Base-by-base conservation (phyloP, 2,329 filamentous ascomycete genomes). In the Diaporthe sp. region DNA sequence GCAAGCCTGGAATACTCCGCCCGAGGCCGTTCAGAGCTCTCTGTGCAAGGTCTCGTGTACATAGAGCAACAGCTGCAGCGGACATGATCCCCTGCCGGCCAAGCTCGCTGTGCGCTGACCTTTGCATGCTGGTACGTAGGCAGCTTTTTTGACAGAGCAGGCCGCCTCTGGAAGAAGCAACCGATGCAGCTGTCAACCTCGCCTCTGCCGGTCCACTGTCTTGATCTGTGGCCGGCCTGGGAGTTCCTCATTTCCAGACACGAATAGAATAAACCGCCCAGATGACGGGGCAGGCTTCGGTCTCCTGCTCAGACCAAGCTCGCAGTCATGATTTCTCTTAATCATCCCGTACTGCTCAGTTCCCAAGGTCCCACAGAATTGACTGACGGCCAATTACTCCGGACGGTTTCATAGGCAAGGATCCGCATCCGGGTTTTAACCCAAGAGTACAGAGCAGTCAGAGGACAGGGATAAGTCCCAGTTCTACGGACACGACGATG, bases 401-500 rank as follows among this genome's bases (percentile, higher is more conserved):
- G 76, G 55, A 73, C 42, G 68, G 76, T 77, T 37, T 37, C 63
- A 77, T 74, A 73, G 65, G 49, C 71, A 75, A 75, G 76, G 73
- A 70, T 75, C 70, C 49, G 51, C 31, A 57, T 15, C 60, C 72
- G 68, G 72, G 55, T 63, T 63, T 75, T 75, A 49, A 51, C 42
- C 67, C 65, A 57, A 74, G 68, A 53, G 70, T 65, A 75, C 76
- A 68, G 55, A 77, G 70, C 70, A 55, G 47, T 39, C 51, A 25
- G 57, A 47, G 58, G 44, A 39, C 76, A 77, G 53, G 76, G 76
- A 58, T 63, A 17, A 22, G 53, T 73, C 57, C 73, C 73, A 75
- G 65, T 37, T 49, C 42, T 44, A 34, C 57, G 70, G 73, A 71
- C 72, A 71, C 70, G 71, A 73, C 55, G 47, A 70, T 60, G 71